Evolutionary conservation across 495 filamentous ascomycete species (phyloP), one percentile per base, ranked within the genome.

Genomic region (Lophiotrema nucula): DNA sequence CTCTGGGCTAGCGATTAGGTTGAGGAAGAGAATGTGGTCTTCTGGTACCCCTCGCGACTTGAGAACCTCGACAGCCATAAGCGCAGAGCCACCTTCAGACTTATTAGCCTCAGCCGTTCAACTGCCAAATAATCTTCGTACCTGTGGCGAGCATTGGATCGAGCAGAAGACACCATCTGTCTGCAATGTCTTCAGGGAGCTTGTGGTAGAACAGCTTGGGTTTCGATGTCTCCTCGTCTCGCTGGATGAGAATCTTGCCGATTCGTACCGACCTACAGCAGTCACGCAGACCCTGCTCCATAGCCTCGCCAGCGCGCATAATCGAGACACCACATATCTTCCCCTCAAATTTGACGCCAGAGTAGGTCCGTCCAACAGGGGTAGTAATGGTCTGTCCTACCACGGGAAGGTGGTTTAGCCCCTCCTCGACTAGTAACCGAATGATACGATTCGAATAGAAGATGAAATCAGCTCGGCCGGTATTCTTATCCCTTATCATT

Each of bases 391-490:
- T 83, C 66, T 93, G 88, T 63, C 88, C 86, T 25, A 95, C 81
- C 19, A 95, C 90, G 15, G 93, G 93, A 24, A 97, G 83, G 73
- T 98, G 93, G 72, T 98, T 98, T 28, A 98, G 79, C 12, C 95
- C 93, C 73, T 97, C 93, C 73, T 98, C 93, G 22, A 98, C 95
- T 11, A 98, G 81, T n/a, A 98, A 80, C 21, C 95, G 90, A 68
- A 97, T 97, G 69, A 98, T 97, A 60, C 93, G 84, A 76, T 98
- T 98, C 44, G 92, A 96, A 73, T 97, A 96, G 78, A 98, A 98
- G 66, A 98, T 96, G 73, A 97, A 98, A 73, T 97, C 93, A 31
- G 90, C 93, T 46, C 93, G 87, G 26, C 81, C 79, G 8, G 95
- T 98, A 62, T 86, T 80, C 73, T 85, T 87, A 70, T 97, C 89